Percentiles rank a stretch among this genome's conserved stretches.
Conservation (phyloP, 495 filamentous ascomycete species). For the Pseudevernia furfuracea region DNA sequence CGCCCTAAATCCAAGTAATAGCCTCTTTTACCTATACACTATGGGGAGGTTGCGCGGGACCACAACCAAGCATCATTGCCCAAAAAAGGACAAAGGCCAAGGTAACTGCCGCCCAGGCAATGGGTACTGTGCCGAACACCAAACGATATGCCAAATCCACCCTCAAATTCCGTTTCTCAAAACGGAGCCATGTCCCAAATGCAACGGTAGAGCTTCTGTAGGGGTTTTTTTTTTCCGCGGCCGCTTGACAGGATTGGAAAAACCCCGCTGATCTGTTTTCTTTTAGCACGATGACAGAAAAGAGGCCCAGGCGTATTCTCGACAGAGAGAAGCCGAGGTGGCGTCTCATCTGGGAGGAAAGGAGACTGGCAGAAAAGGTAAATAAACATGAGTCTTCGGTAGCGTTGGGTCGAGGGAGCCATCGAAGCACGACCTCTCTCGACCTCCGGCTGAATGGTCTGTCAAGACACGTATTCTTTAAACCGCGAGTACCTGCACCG, state of each 20-base stretch:
- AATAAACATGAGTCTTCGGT: neutral
- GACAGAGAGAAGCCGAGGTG: neutral
- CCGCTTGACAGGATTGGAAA: neutral
- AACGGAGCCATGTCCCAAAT: neutral
- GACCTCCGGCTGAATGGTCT: neutral
- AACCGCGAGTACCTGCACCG: neutral
- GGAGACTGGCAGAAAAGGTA: neutral
- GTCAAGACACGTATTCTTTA: neutral
- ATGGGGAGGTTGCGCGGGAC: neutral
- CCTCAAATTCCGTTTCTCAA: neutral
- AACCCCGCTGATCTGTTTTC: neutral
- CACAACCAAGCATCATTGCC: slow-evolving; percentile 2
- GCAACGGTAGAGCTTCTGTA: neutral
- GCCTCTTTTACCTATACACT: neutral
- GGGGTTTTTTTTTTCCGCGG: neutral
- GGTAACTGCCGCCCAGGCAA: neutral
- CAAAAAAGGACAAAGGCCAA: neutral
- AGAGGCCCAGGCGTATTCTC: neutral
- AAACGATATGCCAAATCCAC: neutral
- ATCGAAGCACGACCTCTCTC: neutral
- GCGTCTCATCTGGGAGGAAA: neutral
- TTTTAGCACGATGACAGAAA: neutral
- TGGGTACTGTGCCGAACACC: neutral
- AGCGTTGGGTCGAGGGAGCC: neutral
- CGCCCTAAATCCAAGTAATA: too few species aligned